Base-by-base conservation (phyloP, 2,329 filamentous ascomycete species). In the Hymenoscyphus fructigenus region DNA sequence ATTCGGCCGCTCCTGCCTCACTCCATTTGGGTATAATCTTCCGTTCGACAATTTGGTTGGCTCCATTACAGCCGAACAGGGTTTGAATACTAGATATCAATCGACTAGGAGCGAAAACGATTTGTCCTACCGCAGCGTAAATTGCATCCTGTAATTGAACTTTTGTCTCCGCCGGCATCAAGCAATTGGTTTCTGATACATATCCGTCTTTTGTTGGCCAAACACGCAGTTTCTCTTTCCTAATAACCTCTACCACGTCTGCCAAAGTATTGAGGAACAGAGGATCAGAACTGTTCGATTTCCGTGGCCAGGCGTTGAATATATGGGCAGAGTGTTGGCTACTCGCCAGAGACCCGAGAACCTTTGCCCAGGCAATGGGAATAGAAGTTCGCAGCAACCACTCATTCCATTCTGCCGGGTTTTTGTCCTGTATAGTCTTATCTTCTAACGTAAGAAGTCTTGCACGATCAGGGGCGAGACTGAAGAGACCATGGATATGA, bases 401-500 rank as follows among this genome's bases (percentile, higher is more conserved):
- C 1, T 69, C 47, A 59, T 77, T 77, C 75, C 75, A 77, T 50
- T 62, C 67, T 5, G 67, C 69, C 0, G 72, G 70, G 17, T 65
- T 47, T 60, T 66, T 65, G 29, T 71, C 71, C 59, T 72, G 72
- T 1, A 67, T 65, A 36, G 61, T 69, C 44, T 64, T 61, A 34
- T 73, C 73, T n/a, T 62, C 67, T 9, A 65, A 61, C 12, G 65
- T 68, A 61, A 74, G 69, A 20, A 77, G 63, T 32, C 70, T 72
- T 3, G 72, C 71, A 28, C 76, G 71, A 63, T 78, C 75, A 0
- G 76, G 74, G 0, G 75, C 72, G 29, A 77, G 69, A 15, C 71
- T 72, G 57, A 77, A 78, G 23, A 75, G 63, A 4, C 74, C 76
- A 61, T 78, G 76, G 10, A 78, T 74, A 57, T 76, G 73, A 9